Conservation (phyloP, 2,329 filamentous ascomycete species). For the Rhynchosporium agropyri region DNA sequence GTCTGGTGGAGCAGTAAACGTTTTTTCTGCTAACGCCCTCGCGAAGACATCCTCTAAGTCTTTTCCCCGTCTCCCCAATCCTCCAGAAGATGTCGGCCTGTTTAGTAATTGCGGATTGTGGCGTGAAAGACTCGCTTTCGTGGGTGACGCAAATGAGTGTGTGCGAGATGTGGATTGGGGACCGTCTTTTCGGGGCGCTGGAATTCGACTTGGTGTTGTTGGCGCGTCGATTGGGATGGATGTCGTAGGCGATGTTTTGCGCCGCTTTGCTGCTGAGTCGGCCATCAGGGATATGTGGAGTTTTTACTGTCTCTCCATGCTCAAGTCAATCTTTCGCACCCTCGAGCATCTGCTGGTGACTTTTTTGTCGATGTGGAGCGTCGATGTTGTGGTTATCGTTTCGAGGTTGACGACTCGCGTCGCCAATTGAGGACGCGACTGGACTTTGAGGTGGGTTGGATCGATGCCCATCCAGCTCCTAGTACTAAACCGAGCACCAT, state of each 20-base stretch:
- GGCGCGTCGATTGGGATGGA: constrained; percentile 48
- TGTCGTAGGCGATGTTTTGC: constrained; percentile 61
- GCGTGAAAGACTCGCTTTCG: constrained; percentile 63
- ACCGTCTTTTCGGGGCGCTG: constrained; percentile 32
- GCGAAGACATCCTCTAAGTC: constrained; percentile 39
- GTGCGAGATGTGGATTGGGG: constrained; percentile 44
- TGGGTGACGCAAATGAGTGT: constrained; percentile 68
- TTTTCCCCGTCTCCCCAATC: constrained; percentile 39
- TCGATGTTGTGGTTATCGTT: constrained; percentile 16
- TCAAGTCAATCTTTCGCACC: constrained; percentile 16
- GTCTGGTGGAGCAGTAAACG: constrained; percentile 6
- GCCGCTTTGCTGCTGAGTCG: constrained; percentile 63
- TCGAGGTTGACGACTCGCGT: constrained; percentile 28
- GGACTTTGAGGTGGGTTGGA: constrained; percentile 1
- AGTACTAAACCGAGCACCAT: background rate
- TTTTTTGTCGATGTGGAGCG: constrained; percentile 1
- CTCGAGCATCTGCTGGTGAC: background rate
- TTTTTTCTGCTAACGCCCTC: constrained; percentile 30
- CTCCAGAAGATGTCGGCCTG: constrained; percentile 43
- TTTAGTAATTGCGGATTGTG: constrained; percentile 61
- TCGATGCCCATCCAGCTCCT: background rate
- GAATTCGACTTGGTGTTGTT: constrained; percentile 44
- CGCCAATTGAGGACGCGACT: constrained; percentile 32
- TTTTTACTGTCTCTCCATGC: constrained; percentile 23
- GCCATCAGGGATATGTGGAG: constrained; percentile 48